Evolutionary conservation across 169 alveolate species (phyloP).

Genomic region (Amoebophrya sp.): DNA sequence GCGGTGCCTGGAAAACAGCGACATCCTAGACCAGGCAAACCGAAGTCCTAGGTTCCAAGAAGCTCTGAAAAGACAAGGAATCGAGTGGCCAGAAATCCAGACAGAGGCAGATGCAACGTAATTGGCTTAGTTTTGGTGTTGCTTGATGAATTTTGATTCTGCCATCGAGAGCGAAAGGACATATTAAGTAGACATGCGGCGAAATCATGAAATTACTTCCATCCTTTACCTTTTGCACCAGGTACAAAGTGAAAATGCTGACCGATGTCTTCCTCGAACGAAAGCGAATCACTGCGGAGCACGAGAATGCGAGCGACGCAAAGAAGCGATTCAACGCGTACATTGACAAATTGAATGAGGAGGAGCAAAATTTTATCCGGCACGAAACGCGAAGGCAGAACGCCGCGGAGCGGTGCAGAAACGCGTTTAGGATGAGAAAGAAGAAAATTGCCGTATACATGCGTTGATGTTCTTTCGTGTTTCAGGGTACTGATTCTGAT

Average conservation of each 20-base stretch:
- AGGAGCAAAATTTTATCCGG: background rate
- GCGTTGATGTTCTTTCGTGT: too few relatives aligned
- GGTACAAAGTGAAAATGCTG: background rate
- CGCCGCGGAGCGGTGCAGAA: background rate
- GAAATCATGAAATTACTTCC: too few relatives aligned
- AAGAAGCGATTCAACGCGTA: background rate
- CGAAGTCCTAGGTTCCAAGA: background rate
- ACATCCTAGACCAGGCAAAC: background rate
- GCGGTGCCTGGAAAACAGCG: background rate
- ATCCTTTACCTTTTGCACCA: background rate
- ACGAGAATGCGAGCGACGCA: background rate
- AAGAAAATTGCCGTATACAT: background rate
- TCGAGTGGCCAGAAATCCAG: background rate
- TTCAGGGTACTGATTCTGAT: background rate
- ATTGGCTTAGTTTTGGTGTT: too few relatives aligned
- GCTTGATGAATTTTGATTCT: too few relatives aligned
- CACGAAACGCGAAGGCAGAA: background rate
- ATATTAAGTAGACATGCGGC: too few relatives aligned
- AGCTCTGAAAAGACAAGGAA: background rate
- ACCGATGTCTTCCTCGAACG: background rate
- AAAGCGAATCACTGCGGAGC: background rate
- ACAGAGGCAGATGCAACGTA: background rate
- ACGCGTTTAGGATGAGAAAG: background rate
- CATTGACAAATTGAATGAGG: background rate
- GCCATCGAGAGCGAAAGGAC: too few relatives aligned